phyloP scores from a whole-genome alignment of 2,329 filamentous ascomycete species.

The Ploettnerulaceae sp. region DNA sequence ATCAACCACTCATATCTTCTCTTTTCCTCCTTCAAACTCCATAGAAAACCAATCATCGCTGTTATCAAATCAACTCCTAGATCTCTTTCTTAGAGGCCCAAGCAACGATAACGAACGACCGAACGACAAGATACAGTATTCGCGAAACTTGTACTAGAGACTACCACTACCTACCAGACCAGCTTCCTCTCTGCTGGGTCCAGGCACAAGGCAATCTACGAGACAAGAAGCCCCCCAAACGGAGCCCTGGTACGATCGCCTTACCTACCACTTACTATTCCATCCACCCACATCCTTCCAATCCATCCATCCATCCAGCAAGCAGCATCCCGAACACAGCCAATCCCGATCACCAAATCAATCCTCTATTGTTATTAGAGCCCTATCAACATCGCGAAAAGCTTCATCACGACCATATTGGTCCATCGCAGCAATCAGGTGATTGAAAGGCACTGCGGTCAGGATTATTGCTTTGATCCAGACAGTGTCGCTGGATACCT shows the following conservation, averaged over 20 bases:
- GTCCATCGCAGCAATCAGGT: conserved; percentile 28
- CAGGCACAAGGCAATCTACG: too few relatives aligned
- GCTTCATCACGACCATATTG: conserved; percentile 30
- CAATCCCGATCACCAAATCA: not conserved
- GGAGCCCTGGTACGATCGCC: not conserved
- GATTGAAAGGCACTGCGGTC: conserved; percentile 31
- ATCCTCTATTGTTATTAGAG: conserved; percentile 19
- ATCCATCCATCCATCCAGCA: not conserved
- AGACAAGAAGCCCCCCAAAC: too few relatives aligned
- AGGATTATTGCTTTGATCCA: conserved; percentile 24
- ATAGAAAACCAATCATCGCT: conserved; percentile 24
- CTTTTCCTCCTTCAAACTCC: conserved; percentile 18
- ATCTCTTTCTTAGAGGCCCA: conserved; percentile 12
- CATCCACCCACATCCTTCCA: not conserved
- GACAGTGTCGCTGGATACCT: conserved; percentile 13
- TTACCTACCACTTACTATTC: not conserved
- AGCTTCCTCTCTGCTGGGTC: not conserved
- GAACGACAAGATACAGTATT: conserved; percentile 3
- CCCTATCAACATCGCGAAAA: conserved; percentile 31
- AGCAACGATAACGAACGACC: conserved; percentile 17
- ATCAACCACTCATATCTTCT: conserved; percentile 20
- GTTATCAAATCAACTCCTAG: conserved; percentile 22
- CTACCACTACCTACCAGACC: not conserved
- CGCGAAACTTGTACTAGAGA: conserved; percentile 14
- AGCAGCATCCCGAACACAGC: not conserved